Evolutionary conservation across 192 early-diverging fungal species (phyloP).

Genomic region (Coemansia sp.): DNA sequence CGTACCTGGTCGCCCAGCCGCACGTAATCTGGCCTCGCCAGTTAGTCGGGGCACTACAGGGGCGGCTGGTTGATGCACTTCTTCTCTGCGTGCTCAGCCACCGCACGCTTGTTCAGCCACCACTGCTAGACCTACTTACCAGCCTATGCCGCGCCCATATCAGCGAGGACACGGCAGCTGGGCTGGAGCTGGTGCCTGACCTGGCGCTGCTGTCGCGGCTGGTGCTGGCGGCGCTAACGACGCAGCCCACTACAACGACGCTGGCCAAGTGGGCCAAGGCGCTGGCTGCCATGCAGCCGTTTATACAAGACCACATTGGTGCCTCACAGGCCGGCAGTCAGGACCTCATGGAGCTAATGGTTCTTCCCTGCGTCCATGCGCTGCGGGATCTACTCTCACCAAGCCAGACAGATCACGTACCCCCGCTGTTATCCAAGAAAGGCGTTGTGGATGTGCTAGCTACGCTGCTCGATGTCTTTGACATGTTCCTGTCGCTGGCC

Average conservation of each 20-base stretch:
- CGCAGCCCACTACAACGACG: conserved; percentile 30
- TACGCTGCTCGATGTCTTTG: conserved; percentile 34
- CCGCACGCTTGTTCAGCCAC: conserved; percentile 25
- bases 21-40: conserved; percentile 21
- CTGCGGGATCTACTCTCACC: conserved; percentile 33
- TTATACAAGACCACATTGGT: conserved; percentile 18
- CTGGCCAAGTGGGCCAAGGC: conserved; percentile 35
- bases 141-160: conserved; percentile 3
- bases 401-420: too few species aligned
- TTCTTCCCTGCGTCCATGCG: conserved; percentile 36
- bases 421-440: too few species aligned
- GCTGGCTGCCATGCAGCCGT: conserved; percentile 11
- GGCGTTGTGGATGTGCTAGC: conserved; percentile 22
- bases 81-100: conserved; percentile 30
- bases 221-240: conserved; percentile 32
- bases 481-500: conserved; percentile 28
- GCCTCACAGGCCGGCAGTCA: background rate
- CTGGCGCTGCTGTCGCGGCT: conserved; percentile 22
- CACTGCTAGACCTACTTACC: conserved; percentile 32
- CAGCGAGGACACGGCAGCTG: background rate
- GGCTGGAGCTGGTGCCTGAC: conserved; percentile 6
- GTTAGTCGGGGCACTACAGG: conserved; percentile 13
- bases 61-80: conserved; percentile 25
- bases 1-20: conserved; percentile 7
- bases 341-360: conserved; percentile 22